A percentile compares a stretch with the other conserved stretches of the same genome.
These are phyloP conservation scores for Metahyphopichia silvanorum DNA, from an alignment of 805 yeast species.

Conservation along the genomic window DNA sequence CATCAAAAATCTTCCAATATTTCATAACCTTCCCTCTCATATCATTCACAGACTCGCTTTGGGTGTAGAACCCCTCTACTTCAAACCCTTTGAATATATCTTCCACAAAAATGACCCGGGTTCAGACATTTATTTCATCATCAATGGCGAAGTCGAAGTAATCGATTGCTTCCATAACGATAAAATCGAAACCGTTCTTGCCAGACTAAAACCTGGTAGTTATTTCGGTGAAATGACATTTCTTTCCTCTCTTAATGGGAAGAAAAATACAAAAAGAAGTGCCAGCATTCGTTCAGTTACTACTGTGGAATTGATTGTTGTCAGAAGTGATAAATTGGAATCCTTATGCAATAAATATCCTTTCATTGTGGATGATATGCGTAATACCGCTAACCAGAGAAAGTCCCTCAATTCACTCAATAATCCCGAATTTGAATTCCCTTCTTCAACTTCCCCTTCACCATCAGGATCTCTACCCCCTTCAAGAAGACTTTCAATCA, in stretches of 20 bases:
- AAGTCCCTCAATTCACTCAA: slow-evolving; percentile 20
- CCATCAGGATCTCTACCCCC: slow-evolving; percentile 11
- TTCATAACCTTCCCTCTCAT: slow-evolving; percentile 53
- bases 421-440: not conserved
- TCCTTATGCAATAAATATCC: slow-evolving; percentile 59
- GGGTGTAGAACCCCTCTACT: slow-evolving; percentile 54
- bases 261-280: slow-evolving; percentile 37
- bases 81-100: slow-evolving; percentile 56
- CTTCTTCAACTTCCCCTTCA: not conserved
- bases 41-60: slow-evolving; percentile 64
- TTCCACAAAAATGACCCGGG: slow-evolving; percentile 59
- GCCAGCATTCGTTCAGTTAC: slow-evolving; percentile 65
- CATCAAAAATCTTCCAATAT: slow-evolving; percentile 55
- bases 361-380: slow-evolving; percentile 54
- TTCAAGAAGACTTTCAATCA: slow-evolving; percentile 16
- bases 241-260: slow-evolving; percentile 41
- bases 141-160: slow-evolving; percentile 71
- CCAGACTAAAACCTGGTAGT: slow-evolving; percentile 58
- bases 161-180: slow-evolving; percentile 25
- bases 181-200: slow-evolving; percentile 42
- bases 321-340: slow-evolving; percentile 53
- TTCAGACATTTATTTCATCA: slow-evolving; percentile 63
- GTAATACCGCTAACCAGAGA: slow-evolving; percentile 56
- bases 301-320: slow-evolving; percentile 56
- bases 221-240: slow-evolving; percentile 81